Base-by-base conservation (phyloP, 257 asterid genomes). In the Echium plantagineum region DNA sequence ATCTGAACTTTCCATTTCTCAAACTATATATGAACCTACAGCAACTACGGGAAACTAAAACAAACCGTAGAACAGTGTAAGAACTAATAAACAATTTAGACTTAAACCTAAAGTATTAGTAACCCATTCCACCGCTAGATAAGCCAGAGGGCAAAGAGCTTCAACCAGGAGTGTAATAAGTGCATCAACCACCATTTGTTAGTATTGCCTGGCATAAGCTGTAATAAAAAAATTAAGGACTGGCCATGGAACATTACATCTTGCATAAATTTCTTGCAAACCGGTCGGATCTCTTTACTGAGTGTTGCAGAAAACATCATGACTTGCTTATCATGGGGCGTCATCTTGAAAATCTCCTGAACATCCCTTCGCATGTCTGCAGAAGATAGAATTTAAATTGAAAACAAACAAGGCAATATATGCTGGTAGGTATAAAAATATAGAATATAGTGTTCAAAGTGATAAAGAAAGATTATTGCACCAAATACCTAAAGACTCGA, bases 271-370 rank as follows among this genome's bases (percentile, higher is more conserved):
- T 89, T 89, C 82, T 85, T 89, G 94, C 96, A 89, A 61, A 89
- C 87, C 0, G 96, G 96, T 56, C 95, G 95, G 57, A 85, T 89
- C 72, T 83, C 95, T 81, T 89, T 89, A 83, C 96, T 82, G 65
- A 89, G 90, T 5, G 96, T 89, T 28, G 96, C 96, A n/a, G 95
- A 88, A 68, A 88, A 85, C 96, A 88, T 88, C 96, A 85, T 88
- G 20, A 88, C 96, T 82, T 88, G 96, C 80, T 88, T 88, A 69
- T 88, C 96, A 32, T 88, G 95, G 48, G 96, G 96, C 28, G 95
- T 88, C 96, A 78, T 80, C 79, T 83, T 85, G 83, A 89, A 89
- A 66, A 89, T 89, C 78, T 79, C 94, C 77, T 89, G 96, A 31
- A 89, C 96, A 59, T 89, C 96, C 79, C 82, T 81, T 80, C 96